Evolutionary conservation across 208 protist genomes (phyloP).

Genomic region (Acanthamoeba triangularis): DNA sequence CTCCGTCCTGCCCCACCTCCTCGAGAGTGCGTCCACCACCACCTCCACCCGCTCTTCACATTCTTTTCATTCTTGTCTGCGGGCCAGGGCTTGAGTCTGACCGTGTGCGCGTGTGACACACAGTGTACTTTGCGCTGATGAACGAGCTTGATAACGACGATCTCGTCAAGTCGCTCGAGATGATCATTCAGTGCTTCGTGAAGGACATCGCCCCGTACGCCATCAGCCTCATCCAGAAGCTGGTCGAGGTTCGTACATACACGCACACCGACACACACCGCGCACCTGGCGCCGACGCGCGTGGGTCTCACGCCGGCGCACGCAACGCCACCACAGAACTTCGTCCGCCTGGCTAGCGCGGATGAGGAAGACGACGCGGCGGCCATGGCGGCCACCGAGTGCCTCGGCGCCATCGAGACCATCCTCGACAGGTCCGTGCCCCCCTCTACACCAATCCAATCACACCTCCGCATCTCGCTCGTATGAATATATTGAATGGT

Average conservation of each 20-base stretch:
- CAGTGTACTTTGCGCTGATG: conserved; percentile 56
- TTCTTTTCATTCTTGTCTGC: not conserved
- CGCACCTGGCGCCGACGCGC: no score
- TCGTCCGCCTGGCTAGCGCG: not conserved
- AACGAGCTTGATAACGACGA: conserved; percentile 65
- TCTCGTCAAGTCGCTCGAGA: conserved; percentile 53
- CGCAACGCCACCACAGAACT: not conserved
- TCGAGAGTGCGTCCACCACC: conserved; percentile 9
- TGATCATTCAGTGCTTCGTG: conserved; percentile 11
- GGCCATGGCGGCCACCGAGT: conserved; percentile 60
- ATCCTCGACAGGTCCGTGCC: conserved; percentile 51
- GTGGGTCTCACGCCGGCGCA: not conserved
- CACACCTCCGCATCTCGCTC: not conserved
- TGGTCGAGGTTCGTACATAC: not conserved
- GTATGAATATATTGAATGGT: not conserved
- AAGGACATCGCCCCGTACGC: conserved; percentile 27
- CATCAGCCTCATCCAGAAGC: not conserved
- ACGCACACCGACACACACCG: no score
- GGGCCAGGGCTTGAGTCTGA: not conserved
- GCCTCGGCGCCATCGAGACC: conserved; percentile 39
- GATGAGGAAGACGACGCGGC: conserved; percentile 31
- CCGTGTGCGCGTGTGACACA: not conserved
- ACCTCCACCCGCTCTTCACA: not conserved
- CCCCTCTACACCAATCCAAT: not conserved
- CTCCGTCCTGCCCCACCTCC: conserved; percentile 13